phyloP scores from a whole-genome alignment of 441 rosid species.

The Jatropha multifida region DNA sequence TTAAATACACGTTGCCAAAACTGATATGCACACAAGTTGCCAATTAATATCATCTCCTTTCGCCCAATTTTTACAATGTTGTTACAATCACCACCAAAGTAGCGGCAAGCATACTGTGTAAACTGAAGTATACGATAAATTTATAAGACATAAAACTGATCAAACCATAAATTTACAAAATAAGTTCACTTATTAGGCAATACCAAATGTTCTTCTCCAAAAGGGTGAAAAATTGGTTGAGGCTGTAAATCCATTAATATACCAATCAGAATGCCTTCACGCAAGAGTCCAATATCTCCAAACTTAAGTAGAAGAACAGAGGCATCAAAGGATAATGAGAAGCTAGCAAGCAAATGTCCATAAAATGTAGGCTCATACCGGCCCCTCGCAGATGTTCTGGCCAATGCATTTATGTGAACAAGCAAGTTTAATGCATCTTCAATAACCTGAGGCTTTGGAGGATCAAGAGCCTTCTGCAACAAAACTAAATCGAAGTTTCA shows the following conservation, averaged over 20 bases:
- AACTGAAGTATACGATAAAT: constrained; percentile 45
- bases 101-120: constrained; percentile 47
- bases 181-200: constrained; percentile 25
- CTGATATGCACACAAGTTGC: constrained; percentile 75
- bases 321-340: constrained; percentile 83
- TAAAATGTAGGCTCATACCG: constrained; percentile 89
- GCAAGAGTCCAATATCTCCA: constrained; percentile 79
- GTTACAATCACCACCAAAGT: constrained; percentile 51
- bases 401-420: constrained; percentile 55
- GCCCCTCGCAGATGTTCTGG: constrained; percentile 55
- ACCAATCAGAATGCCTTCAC: constrained; percentile 87
- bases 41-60: constrained; percentile 63
- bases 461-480: constrained; percentile 86
- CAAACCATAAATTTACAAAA: constrained; percentile 21
- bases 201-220: constrained; percentile 82
- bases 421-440: constrained; percentile 78
- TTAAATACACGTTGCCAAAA: constrained; percentile 89
- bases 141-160: constrained; percentile 21
- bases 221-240: constrained; percentile 76
- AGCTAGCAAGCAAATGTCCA: constrained; percentile 83
- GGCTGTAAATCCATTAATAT: constrained; percentile 84
- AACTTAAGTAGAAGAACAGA: constrained; percentile 74
- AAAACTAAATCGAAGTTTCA: constrained; percentile 48
- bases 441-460: constrained; percentile 69
- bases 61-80: constrained; percentile 48